Conservation (phyloP, 805 yeast genomes). For the Candida lessepsii region DNA sequence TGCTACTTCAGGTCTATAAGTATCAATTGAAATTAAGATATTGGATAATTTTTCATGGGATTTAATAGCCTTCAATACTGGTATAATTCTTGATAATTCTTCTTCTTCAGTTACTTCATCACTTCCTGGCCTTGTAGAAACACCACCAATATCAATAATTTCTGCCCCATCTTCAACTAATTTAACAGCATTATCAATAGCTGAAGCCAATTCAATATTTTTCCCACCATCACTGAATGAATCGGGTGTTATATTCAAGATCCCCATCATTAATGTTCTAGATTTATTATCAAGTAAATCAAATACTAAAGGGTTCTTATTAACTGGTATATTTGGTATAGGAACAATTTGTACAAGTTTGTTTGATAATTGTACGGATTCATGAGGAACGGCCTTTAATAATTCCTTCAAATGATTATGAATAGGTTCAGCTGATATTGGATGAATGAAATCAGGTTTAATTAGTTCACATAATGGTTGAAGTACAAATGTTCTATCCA, state of each 20-base stretch:
- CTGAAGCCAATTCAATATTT: constrained; percentile 32
- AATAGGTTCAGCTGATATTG: constrained; percentile 81
- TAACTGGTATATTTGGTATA: constrained; percentile 20
- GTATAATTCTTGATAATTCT: constrained; percentile 70
- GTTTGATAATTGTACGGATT: constrained; percentile 50
- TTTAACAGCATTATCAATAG: constrained; percentile 44
- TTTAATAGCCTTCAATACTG: constrained; percentile 64
- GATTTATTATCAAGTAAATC: constrained; percentile 45
- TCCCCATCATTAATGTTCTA: constrained; percentile 79
- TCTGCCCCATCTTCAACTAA: constrained; percentile 63
- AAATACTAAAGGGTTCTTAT: constrained; percentile 28
- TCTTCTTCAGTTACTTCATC: constrained; percentile 57
- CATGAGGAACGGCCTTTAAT: constrained; percentile 29
- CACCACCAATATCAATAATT: constrained; percentile 91
- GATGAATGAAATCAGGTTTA: constrained; percentile 67
- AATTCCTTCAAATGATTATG: constrained; percentile 63
- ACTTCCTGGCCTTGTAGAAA: constrained; percentile 88
- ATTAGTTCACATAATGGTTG: constrained; percentile 84
- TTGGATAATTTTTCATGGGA: constrained; percentile 33
- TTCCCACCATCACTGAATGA: constrained; percentile 91
- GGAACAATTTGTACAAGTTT: constrained; percentile 54
- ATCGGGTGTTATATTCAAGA: constrained; percentile 88
- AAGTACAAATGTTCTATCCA: constrained; percentile 86
- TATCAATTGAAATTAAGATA: constrained; percentile 77
- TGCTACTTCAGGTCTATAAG: constrained; percentile 79